phyloP scores from a whole-genome alignment of 2,329 filamentous ascomycete genomes.

The Lasiodiplodia gonubiensis region DNA sequence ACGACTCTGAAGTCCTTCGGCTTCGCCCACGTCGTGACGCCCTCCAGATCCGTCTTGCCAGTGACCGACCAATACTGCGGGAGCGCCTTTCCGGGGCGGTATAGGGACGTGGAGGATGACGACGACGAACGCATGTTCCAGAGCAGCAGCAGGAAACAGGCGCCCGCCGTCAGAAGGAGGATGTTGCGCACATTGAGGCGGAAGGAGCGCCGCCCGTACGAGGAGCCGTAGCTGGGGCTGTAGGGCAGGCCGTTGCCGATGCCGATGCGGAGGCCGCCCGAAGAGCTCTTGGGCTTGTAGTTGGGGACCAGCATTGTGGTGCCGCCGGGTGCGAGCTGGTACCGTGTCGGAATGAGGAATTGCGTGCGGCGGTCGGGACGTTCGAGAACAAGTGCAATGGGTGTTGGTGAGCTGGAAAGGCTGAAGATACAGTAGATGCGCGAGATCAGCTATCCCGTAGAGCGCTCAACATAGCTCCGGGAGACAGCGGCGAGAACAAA shows the following conservation, averaged over 20 bases:
- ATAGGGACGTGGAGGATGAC: background rate
- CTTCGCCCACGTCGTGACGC: constrained; percentile 38
- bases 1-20: constrained; percentile 45
- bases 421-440: background rate
- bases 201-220: constrained; percentile 1
- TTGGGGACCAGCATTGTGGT: constrained; percentile 2
- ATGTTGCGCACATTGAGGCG: constrained; percentile 22
- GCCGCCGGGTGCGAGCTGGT: background rate
- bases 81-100: constrained; percentile 3
- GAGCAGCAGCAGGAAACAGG: constrained; percentile 24
- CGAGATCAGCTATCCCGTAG: constrained; percentile 8
- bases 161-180: constrained; percentile 8
- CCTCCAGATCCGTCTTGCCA: constrained; percentile 39
- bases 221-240: constrained; percentile 10
- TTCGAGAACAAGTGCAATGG: constrained; percentile 1
- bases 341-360: background rate
- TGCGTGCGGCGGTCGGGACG: background rate
- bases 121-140: constrained; percentile 18
- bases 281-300: constrained; percentile 1
- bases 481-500: background rate
- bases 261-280: constrained; percentile 9
- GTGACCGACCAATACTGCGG: constrained; percentile 52
- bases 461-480: constrained; percentile 7
- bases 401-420: background rate
- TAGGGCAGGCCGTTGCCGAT: constrained; percentile 14